Evolutionary conservation across 257 asterid species (phyloP).

Genomic region (Solanum appendiculatum): DNA sequence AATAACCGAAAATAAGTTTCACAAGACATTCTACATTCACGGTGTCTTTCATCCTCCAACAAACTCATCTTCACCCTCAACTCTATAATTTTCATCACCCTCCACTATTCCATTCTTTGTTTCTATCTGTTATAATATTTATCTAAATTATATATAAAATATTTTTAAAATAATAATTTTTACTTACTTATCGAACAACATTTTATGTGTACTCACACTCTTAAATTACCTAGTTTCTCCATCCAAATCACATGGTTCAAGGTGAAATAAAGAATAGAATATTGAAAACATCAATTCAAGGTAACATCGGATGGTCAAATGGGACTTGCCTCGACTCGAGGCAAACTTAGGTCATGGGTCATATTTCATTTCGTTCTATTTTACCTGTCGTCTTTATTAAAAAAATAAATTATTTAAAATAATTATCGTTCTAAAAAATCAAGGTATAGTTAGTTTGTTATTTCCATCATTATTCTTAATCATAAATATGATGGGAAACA

Average conservation of each 20-base stretch:
- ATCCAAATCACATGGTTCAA: background rate
- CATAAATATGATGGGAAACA: too few species aligned
- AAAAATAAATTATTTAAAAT: too few species aligned
- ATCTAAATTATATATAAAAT: background rate
- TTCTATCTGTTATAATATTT: too few species aligned
- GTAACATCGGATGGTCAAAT: conserved; percentile 11
- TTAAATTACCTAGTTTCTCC: background rate
- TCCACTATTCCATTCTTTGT: too few species aligned
- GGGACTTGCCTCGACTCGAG: background rate
- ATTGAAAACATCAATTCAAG: background rate
- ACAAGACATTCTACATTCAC: background rate
- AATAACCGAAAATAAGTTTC: too few species aligned
- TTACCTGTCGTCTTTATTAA: accelerated
- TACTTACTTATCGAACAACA: background rate
- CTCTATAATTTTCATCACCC: too few species aligned
- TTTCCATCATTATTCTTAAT: too few species aligned
- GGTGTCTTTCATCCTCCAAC: background rate
- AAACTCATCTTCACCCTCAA: too few species aligned
- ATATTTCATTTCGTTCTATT: background rate
- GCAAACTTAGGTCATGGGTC: background rate
- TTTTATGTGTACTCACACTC: too few species aligned
- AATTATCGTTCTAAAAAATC: too few species aligned
- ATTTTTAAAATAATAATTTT: too few species aligned
- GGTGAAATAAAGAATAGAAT: background rate
- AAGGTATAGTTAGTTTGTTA: too few species aligned